Base-by-base conservation (phyloP, 495 filamentous ascomycete genomes). In the Xylaria bambusicola region DNA sequence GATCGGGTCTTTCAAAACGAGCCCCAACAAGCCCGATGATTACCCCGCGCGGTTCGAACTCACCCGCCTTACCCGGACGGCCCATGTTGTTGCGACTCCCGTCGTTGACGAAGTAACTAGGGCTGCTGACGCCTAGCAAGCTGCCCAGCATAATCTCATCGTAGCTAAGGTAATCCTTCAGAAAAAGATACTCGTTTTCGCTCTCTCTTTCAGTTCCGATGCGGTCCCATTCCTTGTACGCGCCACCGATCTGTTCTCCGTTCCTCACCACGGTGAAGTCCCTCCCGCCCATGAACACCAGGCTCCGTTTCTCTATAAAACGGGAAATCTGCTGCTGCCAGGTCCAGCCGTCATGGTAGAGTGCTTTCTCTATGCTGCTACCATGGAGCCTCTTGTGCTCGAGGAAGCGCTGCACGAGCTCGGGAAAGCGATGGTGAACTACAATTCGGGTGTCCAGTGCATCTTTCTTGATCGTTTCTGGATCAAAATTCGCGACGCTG, bases 71-170 rank as follows among this genome's bases (percentile, higher is more conserved):
- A 29, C 15, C 53, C 6, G 20, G 57, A 0, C 24, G 23, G 10
- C 36, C 66, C 3, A 6, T 12, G 29, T 71, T 71, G 15, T 36
- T 0, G 5, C 68, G 60, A 7, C 33, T 26, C 12, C 68, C 68
- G 17, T 65, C 58, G 20, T 71, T 71, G 49, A 71, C 62, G 53
- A 71, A 71, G 33, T 42, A 62, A 15, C 66, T 71, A 0, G 63
- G 62, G 1, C 68, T 58, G 48, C 68, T 71, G 12, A 69, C 64
- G 10, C 62, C 68, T 0, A 71, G 7, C 13, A 71, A 35, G 20
- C 68, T 71, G 3, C 64, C 47, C 7, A 71, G 52, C 66, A 71
- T 69, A 12, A 71, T 71, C 27, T 71, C 68, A 12, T 71, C 68
- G 21, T 71, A 71, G 41, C 62, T 69, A n/a, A 71, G 47, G 27